Base-by-base conservation (phyloP, 192 early-diverging fungal genomes). In the Backusella liffmaniae region DNA sequence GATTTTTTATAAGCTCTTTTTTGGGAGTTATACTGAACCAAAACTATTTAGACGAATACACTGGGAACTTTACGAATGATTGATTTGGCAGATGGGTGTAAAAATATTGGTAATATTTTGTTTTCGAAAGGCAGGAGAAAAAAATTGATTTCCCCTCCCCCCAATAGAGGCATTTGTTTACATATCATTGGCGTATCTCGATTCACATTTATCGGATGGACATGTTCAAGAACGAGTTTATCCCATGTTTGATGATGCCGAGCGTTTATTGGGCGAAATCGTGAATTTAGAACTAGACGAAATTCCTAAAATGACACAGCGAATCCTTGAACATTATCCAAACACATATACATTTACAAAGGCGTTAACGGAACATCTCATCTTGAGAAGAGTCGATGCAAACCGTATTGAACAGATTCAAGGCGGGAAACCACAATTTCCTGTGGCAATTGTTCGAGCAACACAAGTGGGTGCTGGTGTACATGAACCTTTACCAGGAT, bases 311-410 rank as follows among this genome's bases (percentile, higher is more conserved):
- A 79, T 79, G 75, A 83, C 82, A 3, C 82, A 83, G 42, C 75
- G 78, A 5, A 77, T 83, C 23, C 39, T 80, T 10, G 37, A 26
- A 4, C 51, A 78, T 26, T 88, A 88, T 72, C 87, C 87, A 36
- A 88, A 84, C 62, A 86, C 85, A 7, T 84, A 88, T 51, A 83
- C 84, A 0, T 88, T 88, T 69, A 84, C 87, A 16, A 88, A 88
- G 56, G 76, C 82, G 12, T 56, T 88, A 35, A 85, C 85, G 3
- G 87, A 88, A 41, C 83, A 86, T 67, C 44, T 88, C 35, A 83
- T 88, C 32, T 66, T 81, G 34, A 83, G 84, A 18, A 73, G 85
- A 32, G 75, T 70, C 4, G 82, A 83, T 72, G 68, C 73, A 21
- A 83, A 83, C 53, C 72, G 82, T 21, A 16, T 77, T 6, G 82